Conservation (phyloP, 1,284 basidiomycete species). For the Somion occarium region DNA sequence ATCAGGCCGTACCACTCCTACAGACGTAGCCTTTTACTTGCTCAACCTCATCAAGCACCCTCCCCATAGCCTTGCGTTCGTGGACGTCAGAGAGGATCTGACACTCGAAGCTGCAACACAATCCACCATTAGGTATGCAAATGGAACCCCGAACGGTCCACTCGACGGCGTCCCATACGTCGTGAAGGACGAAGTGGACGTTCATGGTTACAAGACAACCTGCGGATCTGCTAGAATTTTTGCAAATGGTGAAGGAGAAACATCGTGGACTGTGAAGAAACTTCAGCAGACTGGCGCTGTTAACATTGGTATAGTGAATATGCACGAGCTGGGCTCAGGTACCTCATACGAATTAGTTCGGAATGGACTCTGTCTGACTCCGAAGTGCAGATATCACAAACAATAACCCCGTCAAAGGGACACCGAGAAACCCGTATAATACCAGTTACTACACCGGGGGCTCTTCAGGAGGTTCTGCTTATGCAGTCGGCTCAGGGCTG, state of each 20-base stretch:
- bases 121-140: background rate
- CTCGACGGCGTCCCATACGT: slow-evolving; percentile 4
- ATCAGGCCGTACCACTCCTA: background rate
- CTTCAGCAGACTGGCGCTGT: slow-evolving; percentile 4
- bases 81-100: background rate
- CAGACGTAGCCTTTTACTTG: slow-evolving; percentile 2
- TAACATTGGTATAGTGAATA: slow-evolving; percentile 3
- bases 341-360: background rate
- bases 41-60: background rate
- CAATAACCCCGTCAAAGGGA: slow-evolving; percentile 4
- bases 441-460: slow-evolving; percentile 2
- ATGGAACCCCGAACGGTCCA: slow-evolving; percentile 1
- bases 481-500: slow-evolving; percentile 3
- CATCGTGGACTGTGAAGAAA: slow-evolving; percentile 4
- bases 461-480: slow-evolving; percentile 6
- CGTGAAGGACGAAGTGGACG: slow-evolving; percentile 7
- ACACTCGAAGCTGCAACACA: background rate
- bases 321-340: slow-evolving; percentile 6
- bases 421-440: slow-evolving; percentile 2
- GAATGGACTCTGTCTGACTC: background rate
- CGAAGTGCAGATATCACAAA: slow-evolving; percentile 3
- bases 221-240: background rate
- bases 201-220: slow-evolving; percentile 3
- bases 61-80: slow-evolving; percentile 3
- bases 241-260: background rate